Conservation (phyloP, 805 yeast genomes). For the Candida ulmi region DNA sequence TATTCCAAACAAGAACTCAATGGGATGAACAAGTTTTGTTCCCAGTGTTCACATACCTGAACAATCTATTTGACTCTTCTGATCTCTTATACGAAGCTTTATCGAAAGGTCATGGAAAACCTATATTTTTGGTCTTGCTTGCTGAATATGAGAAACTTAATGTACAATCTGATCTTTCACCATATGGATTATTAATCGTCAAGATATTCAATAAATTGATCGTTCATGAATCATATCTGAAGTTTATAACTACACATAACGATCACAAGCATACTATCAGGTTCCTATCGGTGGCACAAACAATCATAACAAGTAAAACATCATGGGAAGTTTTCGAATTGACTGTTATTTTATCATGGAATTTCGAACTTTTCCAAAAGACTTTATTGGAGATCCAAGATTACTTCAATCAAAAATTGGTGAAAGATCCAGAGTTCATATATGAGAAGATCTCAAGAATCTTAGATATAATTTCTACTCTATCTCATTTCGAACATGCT, state of each 20-base stretch:
- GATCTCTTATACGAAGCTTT: constrained; percentile 15
- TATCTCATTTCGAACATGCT: constrained; percentile 29
- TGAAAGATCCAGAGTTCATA: constrained; percentile 16
- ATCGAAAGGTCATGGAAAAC: constrained; percentile 16
- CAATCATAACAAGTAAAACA: constrained; percentile 30
- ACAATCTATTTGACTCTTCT: constrained; percentile 8
- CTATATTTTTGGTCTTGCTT: constrained; percentile 9
- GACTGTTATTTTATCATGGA: constrained; percentile 35
- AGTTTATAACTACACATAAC: constrained; percentile 20
- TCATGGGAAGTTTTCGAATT: constrained; percentile 32
- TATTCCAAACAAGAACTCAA: background rate
- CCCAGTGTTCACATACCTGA: constrained; percentile 12
- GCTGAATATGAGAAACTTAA: constrained; percentile 15
- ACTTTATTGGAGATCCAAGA: background rate
- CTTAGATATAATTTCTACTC: constrained; percentile 28
- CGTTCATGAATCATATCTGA: constrained; percentile 30
- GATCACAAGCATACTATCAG: constrained; percentile 11
- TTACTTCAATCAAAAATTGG: constrained; percentile 1
- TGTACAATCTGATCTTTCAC: constrained; percentile 8
- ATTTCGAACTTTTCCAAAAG: constrained; percentile 25
- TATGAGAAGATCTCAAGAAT: constrained; percentile 25
- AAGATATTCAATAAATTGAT: constrained; percentile 25
- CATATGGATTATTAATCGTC: constrained; percentile 18
- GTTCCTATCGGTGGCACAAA: constrained; percentile 24
- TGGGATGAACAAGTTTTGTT: constrained; percentile 5